These are phyloP conservation scores for Pseudozyma hubeiensis DNA, from an alignment of 1,284 basidiomycete species.

Conservation along the genomic window DNA sequence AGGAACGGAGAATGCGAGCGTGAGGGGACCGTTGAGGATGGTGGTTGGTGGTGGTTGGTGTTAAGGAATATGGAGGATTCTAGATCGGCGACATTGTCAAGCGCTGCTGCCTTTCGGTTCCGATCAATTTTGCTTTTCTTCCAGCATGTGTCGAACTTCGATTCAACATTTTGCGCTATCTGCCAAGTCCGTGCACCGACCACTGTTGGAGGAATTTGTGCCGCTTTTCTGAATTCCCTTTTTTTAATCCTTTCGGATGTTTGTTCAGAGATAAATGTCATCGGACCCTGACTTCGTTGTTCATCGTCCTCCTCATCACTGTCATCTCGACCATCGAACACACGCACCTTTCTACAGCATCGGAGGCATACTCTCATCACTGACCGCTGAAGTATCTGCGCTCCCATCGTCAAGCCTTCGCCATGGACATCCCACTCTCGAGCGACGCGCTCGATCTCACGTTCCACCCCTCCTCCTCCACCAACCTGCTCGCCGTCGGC, in stretches of 20 bases:
- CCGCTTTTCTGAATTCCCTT: not conserved
- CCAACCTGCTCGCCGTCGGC: slow-evolving; percentile 76
- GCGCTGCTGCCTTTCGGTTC: not conserved
- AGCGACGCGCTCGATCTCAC: slow-evolving; percentile 88
- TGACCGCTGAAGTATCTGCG: no score
- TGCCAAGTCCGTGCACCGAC: not conserved
- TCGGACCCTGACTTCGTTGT: slow-evolving; percentile 8
- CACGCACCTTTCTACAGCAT: not conserved
- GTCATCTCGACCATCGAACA: not conserved
- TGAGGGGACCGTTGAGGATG: not conserved
- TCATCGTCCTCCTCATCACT: not conserved
- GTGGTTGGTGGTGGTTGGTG: not conserved
- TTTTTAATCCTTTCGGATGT: not conserved
- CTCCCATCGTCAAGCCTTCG: not conserved
- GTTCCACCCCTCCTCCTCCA: slow-evolving; percentile 80
- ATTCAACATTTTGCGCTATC: no score
- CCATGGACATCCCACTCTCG: slow-evolving; percentile 69
- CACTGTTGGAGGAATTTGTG: no score
- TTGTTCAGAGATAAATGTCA: no score
- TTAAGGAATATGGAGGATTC: no score
- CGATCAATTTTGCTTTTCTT: not conserved
- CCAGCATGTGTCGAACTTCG: no score
- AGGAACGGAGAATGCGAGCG: not conserved
- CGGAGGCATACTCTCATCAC: no score
- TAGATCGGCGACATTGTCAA: no score